Evolutionary conservation across 768 basidiomycete species (phyloP).

Genomic region (Daedaleopsis sinensis): DNA sequence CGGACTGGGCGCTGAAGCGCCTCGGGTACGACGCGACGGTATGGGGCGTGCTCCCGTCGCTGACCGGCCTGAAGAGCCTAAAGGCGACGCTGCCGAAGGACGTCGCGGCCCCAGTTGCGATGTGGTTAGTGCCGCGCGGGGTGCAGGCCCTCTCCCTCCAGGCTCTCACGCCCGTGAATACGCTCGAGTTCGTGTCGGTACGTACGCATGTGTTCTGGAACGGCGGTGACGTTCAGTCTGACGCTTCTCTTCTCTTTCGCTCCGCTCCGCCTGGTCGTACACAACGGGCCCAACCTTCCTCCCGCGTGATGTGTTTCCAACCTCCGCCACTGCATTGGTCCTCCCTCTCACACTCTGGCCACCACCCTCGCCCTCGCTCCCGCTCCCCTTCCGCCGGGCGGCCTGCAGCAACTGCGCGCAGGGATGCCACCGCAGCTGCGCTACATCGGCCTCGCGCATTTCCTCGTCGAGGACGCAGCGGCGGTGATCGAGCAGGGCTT

Average conservation of each 20-base stretch:
- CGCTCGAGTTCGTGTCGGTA: slow-evolving; percentile 32
- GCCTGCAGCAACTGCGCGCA: slow-evolving; percentile 55
- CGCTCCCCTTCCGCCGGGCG: not conserved
- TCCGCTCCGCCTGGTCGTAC: too few relatives aligned
- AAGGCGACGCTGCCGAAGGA: slow-evolving; percentile 67
- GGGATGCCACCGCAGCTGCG: slow-evolving; percentile 56
- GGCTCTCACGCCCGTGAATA: slow-evolving; percentile 26
- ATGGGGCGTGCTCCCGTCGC: slow-evolving; percentile 70
- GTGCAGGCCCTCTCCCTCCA: slow-evolving; percentile 34
- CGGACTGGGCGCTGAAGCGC: slow-evolving; percentile 48
- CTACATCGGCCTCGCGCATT: slow-evolving; percentile 59
- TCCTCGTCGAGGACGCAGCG: slow-evolving; percentile 41
- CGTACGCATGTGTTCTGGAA: slow-evolving; percentile 1
- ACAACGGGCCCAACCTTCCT: too few relatives aligned
- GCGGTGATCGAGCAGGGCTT: slow-evolving; percentile 61
- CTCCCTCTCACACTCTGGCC: too few relatives aligned
- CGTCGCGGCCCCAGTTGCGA: slow-evolving; percentile 61
- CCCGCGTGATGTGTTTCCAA: too few relatives aligned
- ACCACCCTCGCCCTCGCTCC: too few relatives aligned
- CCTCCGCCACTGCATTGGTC: too few relatives aligned
- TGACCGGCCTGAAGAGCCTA: slow-evolving; percentile 54
- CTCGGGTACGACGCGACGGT: slow-evolving; percentile 70
- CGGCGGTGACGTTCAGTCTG: not conserved
- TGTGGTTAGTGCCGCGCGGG: slow-evolving; percentile 63
- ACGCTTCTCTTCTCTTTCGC: not conserved